Base-by-base conservation (phyloP, 805 yeast genomes). In the Nakazawaea molendinolei region DNA sequence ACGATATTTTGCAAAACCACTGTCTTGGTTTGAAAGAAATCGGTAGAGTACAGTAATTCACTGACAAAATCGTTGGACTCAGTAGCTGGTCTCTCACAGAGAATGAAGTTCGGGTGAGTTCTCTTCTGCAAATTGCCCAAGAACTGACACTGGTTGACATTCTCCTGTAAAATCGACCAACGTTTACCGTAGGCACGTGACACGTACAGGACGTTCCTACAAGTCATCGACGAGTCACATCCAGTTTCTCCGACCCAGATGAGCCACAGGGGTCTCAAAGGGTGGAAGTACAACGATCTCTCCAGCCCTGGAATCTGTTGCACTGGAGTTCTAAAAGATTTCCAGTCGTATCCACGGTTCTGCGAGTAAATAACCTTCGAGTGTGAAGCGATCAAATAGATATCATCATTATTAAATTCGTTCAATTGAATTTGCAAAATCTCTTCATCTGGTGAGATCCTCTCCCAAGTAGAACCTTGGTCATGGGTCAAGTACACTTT, bases 271-370 rank as follows among this genome's bases (percentile, higher is more conserved):
- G 69, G 53, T 40, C 76, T 69, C 4, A 57, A 55, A n/a, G 79
- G 76, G 52, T 83, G 82, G 65, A 85, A 86, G 22, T 74, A 60
- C 16, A 86, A 46, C 0, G 77, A 70, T 30, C 59, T 42, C 17
- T 50, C 48, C 32, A 27, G 33, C 6, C 60, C 61, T 15, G 61
- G 54, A 42, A 65, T 56, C 3, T 79, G 65, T 22, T 60, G 55
- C 17, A 73, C 59, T 3, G 90, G 92, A 10, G 78, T 66, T 14
- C 67, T 55, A 35, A 73, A 55, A 24, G 66, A 60, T 23, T 58
- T 55, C 58, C 84, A 87, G 5, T 67, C 58, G 44, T 65, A 62
- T 22, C 81, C 96, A 15, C 90, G 74, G 55, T 87, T 82, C 13
- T 56, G 53, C 3, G 95, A 79, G 29, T 67, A 58, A 46, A 73